These are phyloP conservation scores for Dendrocalamus latiflorus DNA, from an alignment of 202 grass and related monocot species.

Conservation along the genomic window DNA sequence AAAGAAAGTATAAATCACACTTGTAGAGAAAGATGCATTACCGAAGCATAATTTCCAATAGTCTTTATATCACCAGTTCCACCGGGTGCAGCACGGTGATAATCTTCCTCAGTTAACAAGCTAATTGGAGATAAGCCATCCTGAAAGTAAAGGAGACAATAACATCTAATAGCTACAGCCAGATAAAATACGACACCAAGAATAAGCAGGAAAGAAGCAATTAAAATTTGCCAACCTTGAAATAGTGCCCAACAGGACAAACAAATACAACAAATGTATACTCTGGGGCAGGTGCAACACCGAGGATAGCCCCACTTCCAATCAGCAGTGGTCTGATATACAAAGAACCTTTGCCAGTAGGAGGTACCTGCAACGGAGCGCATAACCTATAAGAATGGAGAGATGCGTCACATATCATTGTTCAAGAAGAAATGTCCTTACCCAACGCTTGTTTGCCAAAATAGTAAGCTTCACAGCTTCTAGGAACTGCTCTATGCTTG, in stretches of 20 bases:
- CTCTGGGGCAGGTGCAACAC: slow-evolving; percentile 71
- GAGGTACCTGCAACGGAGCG: no score
- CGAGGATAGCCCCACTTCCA: slow-evolving; percentile 76
- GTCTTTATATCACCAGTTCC: slow-evolving; percentile 87
- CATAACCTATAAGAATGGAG: no score
- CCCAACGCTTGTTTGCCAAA: slow-evolving; percentile 86
- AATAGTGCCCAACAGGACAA: slow-evolving; percentile 93
- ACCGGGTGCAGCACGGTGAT: slow-evolving; percentile 77
- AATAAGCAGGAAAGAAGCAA: background rate
- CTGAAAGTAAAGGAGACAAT: slow-evolving; percentile 41
- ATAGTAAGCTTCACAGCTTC: slow-evolving; percentile 70
- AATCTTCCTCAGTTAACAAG: slow-evolving; percentile 77
- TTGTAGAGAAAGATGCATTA: slow-evolving; percentile 21
- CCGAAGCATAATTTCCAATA: slow-evolving; percentile 93
- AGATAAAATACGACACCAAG: background rate
- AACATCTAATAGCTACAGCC: background rate
- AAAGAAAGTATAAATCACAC: background rate
- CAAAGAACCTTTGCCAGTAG: no score
- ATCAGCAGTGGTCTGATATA: slow-evolving; percentile 73
- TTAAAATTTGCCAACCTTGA: slow-evolving; percentile 48
- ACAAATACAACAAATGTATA: slow-evolving; percentile 87
- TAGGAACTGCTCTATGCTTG: slow-evolving; percentile 63
- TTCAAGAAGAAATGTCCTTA: slow-evolving; percentile 41
- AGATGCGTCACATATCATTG: no score
- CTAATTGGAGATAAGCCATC: slow-evolving; percentile 76